Evolutionary conservation across 139 green algal species (phyloP).

Genomic region (Tetraselmis striata): DNA sequence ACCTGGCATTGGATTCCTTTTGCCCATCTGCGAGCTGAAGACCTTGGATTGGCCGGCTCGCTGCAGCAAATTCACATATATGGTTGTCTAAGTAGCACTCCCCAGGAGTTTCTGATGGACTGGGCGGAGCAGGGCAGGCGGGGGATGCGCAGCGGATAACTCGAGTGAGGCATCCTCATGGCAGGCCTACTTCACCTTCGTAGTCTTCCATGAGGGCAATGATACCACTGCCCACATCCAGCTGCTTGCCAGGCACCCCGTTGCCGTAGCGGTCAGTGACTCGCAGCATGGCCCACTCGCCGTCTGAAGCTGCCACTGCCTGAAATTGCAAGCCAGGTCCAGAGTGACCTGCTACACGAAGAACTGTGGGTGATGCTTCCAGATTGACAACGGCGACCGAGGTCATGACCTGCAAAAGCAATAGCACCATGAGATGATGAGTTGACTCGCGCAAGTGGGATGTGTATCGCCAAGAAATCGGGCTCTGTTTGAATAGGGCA

Average conservation of each 20-base stretch:
- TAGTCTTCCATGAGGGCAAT: background rate
- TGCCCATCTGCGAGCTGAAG: background rate
- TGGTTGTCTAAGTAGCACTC: too few species aligned
- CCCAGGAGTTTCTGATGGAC: too few species aligned
- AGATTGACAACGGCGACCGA: background rate
- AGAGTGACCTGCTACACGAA: background rate
- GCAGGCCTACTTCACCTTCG: too few species aligned
- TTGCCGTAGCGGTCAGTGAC: background rate
- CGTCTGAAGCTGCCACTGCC: background rate
- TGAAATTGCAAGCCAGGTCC: too few species aligned
- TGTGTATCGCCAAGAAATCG: too few species aligned
- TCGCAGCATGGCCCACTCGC: background rate
- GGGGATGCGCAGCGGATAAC: too few species aligned
- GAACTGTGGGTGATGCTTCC: background rate
- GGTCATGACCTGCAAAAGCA: background rate
- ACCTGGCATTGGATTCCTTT: background rate
- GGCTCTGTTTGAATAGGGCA: background rate
- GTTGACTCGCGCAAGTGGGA: too few species aligned
- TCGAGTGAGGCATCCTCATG: too few species aligned
- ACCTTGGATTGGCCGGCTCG: too few species aligned
- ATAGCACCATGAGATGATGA: too few species aligned
- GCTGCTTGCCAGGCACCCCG: background rate
- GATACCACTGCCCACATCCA: background rate
- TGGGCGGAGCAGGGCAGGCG: too few species aligned
- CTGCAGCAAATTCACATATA: too few species aligned